Conservation (phyloP, 441 rosid species). For the Adansonia madagascariensis region DNA sequence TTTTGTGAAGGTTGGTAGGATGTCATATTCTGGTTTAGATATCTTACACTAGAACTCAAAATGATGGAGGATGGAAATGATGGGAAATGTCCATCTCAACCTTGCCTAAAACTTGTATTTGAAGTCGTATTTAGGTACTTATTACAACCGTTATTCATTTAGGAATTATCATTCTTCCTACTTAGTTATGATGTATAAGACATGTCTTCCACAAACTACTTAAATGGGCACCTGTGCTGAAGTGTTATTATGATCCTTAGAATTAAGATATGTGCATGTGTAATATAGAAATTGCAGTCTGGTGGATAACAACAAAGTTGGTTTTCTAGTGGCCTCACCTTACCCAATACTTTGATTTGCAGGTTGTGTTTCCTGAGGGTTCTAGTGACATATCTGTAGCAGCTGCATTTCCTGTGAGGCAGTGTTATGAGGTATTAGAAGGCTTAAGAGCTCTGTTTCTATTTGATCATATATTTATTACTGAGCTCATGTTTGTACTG, state of each 20-base stretch:
- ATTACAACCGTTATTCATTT: not conserved
- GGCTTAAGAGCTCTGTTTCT: conserved; percentile 18
- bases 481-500: conserved; percentile 20
- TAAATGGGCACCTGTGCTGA: not conserved
- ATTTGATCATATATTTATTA: conserved; percentile 11
- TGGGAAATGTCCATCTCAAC: not conserved
- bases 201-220: not conserved
- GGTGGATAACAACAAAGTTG: conserved; percentile 13
- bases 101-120: not conserved
- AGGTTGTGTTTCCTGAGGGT: conserved; percentile 97
- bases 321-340: conserved; percentile 20
- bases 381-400: conserved; percentile 68
- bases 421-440: conserved; percentile 71
- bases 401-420: conserved; percentile 74
- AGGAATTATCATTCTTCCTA: not conserved
- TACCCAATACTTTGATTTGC: conserved; percentile 29
- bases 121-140: not conserved
- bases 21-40: not conserved
- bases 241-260: not conserved
- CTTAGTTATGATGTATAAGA: not conserved
- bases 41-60: conserved; percentile 11
- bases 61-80: not conserved
- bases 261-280: conserved; percentile 9
- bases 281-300: not conserved
- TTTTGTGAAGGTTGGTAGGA: conserved; percentile 66